Base-by-base conservation (phyloP, 2,329 filamentous ascomycete species). In the Penicillium sp. region DNA sequence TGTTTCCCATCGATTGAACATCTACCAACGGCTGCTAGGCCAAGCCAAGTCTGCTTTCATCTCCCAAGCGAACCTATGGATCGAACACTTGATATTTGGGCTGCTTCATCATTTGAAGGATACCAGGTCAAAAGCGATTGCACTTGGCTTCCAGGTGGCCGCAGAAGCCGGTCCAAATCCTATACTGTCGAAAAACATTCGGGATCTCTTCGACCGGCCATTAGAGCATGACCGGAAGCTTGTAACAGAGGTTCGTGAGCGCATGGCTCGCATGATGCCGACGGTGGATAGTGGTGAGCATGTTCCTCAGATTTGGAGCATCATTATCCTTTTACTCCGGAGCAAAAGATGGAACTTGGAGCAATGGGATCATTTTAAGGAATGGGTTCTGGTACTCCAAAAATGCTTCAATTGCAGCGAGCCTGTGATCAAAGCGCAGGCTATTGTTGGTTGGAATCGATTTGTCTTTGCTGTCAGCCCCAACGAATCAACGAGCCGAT, bases 271-370 rank as follows among this genome's bases (percentile, higher is more conserved):
- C 11, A 90, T 94, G 86, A 80, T 88, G 61, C 67, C 76, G 5
- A 75, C 77, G 26, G 82, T 85, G 60, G 82, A 85, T 12, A 82
- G 84, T 22, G 84, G 83, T 10, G 72, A 80, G 0, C 80, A 84
- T 37, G 91, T 96, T 0, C 92, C 94, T 6, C 89, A 91, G 61
- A 90, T 97, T 22, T 97, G 93, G 93, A 88, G 89, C 56, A 84
- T 91, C 35, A 79, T 96, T 2, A 84, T 93, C 7, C 80, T 96
- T 2, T 85, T 96, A 53, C 78, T 97, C 45, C 85, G 88, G 50
- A 78, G 74, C 58, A 75, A 85, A 75, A 73, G 85, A 71, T 61
- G 80, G 78, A 67, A 85, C 77, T 61, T 86, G 69, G 76, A 83
- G 26, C 72, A 77, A 36, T 97, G 93, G 89, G 80, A 87, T 31